Evolutionary conservation across 2,329 filamentous ascomycete genomes (phyloP), one percentile per base, ranked within the genome.

Genomic region (Pseudogymnoascus verrucosus): DNA sequence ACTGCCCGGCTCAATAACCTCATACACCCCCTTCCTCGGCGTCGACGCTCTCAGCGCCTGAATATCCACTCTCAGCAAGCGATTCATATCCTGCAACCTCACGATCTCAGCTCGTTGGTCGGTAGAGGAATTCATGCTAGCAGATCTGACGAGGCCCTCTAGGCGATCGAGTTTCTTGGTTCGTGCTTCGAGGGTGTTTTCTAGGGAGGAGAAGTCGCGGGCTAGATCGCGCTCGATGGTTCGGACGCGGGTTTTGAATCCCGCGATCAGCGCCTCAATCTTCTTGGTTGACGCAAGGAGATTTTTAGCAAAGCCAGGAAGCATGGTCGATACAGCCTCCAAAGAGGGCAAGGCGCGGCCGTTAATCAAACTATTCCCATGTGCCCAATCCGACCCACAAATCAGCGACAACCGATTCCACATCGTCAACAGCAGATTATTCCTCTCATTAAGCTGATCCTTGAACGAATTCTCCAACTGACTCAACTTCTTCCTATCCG

Each of bases 351-450:
- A 78, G 1, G 84, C 85, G 65, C 93, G 90, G 19, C 92, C 91
- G 70, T 95, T 93, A 72, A 98, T 90, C 23, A 96, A 84, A 64
- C 89, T 89, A 75, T 98, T 93, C 71, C 89, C 87, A 74, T 96
- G 90, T 4, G 90, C 86, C 93, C 95, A 99, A 72, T 98, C 95
- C 0, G 86, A 84, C 10, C 95, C 95, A 71, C 95, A 98, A 47
- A 98, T 82, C 0, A 85, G 82, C 3, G 91, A 93, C 7, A 99
- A 82, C 54, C 90, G 85, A 67, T 93, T 93, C 95, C 95, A 99
- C 4, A 98, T 79, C n/a, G 86, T 83, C 21, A 97, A 84, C 16
- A 98, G 82, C 62, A 99, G 80, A 65, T 90, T 89, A 76, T 98
- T 97, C 63, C 95, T 88, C 76, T 98, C 95, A 47, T 83, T 84